Percentiles rank a stretch among this genome's conserved stretches.
Evolutionary conservation across 805 yeast genomes (phyloP).

Genomic region (Saccharomycopsis amapae): DNA sequence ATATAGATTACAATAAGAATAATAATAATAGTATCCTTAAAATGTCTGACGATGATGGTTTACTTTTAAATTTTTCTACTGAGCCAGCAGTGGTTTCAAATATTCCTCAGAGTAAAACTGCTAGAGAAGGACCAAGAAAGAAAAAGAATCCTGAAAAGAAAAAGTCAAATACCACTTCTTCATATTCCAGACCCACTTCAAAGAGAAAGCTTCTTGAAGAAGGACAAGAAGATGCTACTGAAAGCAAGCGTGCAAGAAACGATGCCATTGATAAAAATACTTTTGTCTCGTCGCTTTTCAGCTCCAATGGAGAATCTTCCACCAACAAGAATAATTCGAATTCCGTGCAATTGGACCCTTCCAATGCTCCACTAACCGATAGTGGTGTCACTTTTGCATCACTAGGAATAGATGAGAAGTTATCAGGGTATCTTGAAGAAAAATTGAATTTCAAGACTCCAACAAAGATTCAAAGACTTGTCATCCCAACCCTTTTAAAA

Average conservation of each 20-base stretch:
- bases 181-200: too few species aligned
- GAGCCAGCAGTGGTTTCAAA: constrained; percentile 25
- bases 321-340: neutral
- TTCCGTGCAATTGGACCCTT: constrained; percentile 39
- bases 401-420: constrained; percentile 52
- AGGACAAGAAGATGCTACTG: constrained; percentile 18
- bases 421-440: constrained; percentile 49
- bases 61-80: constrained; percentile 69
- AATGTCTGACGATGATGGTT: constrained; percentile 48
- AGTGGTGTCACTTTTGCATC: constrained; percentile 66
- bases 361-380: constrained; percentile 74
- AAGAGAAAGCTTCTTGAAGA: too few species aligned
- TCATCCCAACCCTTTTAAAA: constrained; percentile 53
- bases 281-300: constrained; percentile 79
- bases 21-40: too few species aligned
- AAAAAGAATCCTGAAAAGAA: too few species aligned
- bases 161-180: too few species aligned
- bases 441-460: constrained; percentile 53
- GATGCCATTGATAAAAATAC: constrained; percentile 38
- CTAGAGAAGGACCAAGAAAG: too few species aligned
- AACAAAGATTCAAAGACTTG: constrained; percentile 79
- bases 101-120: constrained; percentile 33
- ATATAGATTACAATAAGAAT: too few species aligned
- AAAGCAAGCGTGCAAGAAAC: constrained; percentile 36
- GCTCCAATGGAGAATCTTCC: constrained; percentile 52